Evolutionary conservation across 768 basidiomycete species (phyloP).

Genomic region (Dioszegia hungarica): DNA sequence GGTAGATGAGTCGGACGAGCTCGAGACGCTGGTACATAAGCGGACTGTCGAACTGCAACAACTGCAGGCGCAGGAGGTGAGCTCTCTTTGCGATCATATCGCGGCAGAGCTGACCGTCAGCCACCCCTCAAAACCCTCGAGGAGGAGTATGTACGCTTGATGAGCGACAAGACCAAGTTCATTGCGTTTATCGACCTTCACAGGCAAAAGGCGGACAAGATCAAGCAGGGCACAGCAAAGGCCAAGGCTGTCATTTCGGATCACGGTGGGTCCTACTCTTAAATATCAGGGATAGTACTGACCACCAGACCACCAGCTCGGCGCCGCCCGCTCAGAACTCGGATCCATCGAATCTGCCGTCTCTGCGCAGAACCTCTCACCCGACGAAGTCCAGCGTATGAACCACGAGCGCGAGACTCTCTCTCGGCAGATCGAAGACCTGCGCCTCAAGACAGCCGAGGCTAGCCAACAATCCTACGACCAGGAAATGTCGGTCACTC

Average conservation of each 20-base stretch:
- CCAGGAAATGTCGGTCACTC: slow-evolving; percentile 76
- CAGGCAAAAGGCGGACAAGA: slow-evolving; percentile 59
- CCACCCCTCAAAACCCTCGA: slow-evolving; percentile 46
- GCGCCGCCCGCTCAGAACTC: slow-evolving; percentile 63
- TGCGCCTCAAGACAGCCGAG: slow-evolving; percentile 70
- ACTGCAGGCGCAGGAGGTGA: slow-evolving; percentile 41
- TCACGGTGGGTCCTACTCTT: slow-evolving; percentile 25
- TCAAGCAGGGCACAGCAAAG: slow-evolving; percentile 59
- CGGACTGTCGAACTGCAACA: slow-evolving; percentile 28
- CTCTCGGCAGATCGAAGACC: slow-evolving; percentile 38
- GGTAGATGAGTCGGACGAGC: slow-evolving; percentile 22
- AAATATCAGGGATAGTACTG: neutral
- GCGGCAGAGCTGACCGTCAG: slow-evolving; percentile 16
- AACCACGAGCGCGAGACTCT: slow-evolving; percentile 80
- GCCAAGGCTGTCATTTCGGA: slow-evolving; percentile 49
- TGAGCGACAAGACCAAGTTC: slow-evolving; percentile 56
- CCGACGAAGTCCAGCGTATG: slow-evolving; percentile 87
- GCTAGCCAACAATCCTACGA: slow-evolving; percentile 67
- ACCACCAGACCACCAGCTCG: slow-evolving; percentile 50
- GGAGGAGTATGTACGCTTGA: slow-evolving; percentile 57
- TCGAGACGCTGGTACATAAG: slow-evolving; percentile 27
- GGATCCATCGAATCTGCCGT: slow-evolving; percentile 63
- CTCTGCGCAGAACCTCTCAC: slow-evolving; percentile 78
- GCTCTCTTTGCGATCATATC: slow-evolving; percentile 1
- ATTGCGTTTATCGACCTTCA: slow-evolving; percentile 41